Conservation (phyloP, 192 early-diverging fungal species). For the Coemansia guatemalensis region DNA sequence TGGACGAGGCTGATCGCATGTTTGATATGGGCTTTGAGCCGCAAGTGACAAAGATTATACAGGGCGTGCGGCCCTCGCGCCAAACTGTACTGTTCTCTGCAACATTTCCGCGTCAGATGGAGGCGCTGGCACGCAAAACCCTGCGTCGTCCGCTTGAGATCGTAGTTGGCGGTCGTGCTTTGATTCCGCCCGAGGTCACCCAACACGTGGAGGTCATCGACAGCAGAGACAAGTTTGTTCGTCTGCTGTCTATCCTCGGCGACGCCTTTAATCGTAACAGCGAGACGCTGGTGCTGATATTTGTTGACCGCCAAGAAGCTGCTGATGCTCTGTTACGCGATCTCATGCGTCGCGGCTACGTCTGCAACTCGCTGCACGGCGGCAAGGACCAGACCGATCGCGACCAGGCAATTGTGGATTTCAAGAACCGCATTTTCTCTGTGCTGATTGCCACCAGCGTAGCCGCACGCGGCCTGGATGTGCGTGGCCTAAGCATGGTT, state of each 20-base stretch:
- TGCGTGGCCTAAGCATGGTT: constrained; percentile 89
- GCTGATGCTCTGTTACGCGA: constrained; percentile 88
- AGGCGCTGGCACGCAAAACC: constrained; percentile 91
- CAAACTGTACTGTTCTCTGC: constrained; percentile 94
- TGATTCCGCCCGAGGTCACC: constrained; percentile 83
- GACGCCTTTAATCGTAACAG: constrained; percentile 69
- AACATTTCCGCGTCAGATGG: constrained; percentile 96
- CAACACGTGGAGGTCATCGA: constrained; percentile 93
- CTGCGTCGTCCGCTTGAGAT: constrained; percentile 89
- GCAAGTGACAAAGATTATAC: constrained; percentile 95
- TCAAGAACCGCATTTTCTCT: constrained; percentile 85
- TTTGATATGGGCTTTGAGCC: constrained; percentile 99
- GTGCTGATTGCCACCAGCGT: constrained; percentile 96
- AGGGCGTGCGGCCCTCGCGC: constrained; percentile 81
- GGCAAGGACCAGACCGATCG: constrained; percentile 91
- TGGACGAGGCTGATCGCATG: constrained; percentile 98
- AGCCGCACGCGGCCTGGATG: constrained; percentile 93
- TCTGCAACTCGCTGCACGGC: constrained; percentile 90
- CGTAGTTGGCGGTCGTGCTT: constrained; percentile 89
- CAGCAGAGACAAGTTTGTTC: constrained; percentile 72
- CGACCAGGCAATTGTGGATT: constrained; percentile 91
- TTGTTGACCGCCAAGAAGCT: constrained; percentile 94
- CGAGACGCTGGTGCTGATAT: constrained; percentile 78
- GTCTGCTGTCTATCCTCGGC: constrained; percentile 86
- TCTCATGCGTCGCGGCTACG: constrained; percentile 80